Conservation (phyloP, 108 stramenopile species). For the Cyclostephanos tholiformis region DNA sequence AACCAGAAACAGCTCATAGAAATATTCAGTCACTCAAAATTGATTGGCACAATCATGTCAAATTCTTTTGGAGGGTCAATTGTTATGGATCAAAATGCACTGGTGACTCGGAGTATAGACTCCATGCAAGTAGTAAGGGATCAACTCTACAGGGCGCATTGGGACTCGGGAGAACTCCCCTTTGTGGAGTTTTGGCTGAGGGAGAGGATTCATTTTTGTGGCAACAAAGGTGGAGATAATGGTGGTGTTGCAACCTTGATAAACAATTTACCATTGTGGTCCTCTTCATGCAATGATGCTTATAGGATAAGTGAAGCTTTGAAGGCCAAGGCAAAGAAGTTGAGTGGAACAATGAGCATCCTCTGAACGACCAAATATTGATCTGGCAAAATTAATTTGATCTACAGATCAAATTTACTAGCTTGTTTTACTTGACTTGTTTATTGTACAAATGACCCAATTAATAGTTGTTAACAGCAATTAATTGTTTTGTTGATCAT, state of each 20-base stretch:
- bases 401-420: no score
- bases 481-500: no score
- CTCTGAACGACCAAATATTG: no score
- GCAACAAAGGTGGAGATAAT: conserved; percentile 8
- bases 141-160: conserved; percentile 69
- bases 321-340: conserved; percentile 11
- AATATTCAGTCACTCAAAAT: conserved; percentile 37
- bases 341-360: background rate
- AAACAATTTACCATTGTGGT: conserved; percentile 46
- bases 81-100: conserved; percentile 64
- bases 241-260: conserved; percentile 5
- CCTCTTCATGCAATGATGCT: background rate
- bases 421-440: no score
- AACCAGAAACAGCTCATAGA: conserved; percentile 18
- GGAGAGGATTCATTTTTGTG: conserved; percentile 43
- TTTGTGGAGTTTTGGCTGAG: conserved; percentile 65
- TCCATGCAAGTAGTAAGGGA: conserved; percentile 71
- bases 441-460: no score
- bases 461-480: no score
- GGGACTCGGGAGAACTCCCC: conserved; percentile 58
- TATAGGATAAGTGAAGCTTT: background rate
- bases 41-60: conserved; percentile 39
- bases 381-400: no score
- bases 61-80: conserved; percentile 64
- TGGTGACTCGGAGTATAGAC: conserved; percentile 85